Percentiles rank a stretch among this genome's conserved stretches.
These are phyloP conservation scores for Alternaria arborescens DNA, from an alignment of 2,329 filamentous ascomycete species.

Conservation along the genomic window DNA sequence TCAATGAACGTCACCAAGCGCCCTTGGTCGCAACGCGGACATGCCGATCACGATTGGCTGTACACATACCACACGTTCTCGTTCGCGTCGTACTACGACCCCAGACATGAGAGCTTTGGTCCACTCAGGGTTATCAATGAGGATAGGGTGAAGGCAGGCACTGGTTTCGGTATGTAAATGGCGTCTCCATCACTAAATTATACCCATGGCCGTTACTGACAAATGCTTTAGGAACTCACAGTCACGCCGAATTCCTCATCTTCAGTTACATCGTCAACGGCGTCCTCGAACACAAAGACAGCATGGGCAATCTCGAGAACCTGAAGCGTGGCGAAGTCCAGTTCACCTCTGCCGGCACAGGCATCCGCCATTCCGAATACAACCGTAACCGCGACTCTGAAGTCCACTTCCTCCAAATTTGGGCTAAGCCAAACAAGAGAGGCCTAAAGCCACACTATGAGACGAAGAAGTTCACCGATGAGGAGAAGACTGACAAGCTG, in stretches of 20 bases:
- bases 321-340: conserved; percentile 85
- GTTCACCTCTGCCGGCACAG: conserved; percentile 86
- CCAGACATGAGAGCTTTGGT: conserved; percentile 73
- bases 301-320: conserved; percentile 74
- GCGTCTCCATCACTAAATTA: not conserved
- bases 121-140: conserved; percentile 87
- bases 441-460: conserved; percentile 79
- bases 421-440: conserved; percentile 79
- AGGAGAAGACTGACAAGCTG: conserved; percentile 74
- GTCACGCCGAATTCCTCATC: conserved; percentile 87
- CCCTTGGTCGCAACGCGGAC: conserved; percentile 74
- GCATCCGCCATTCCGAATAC: conserved; percentile 81
- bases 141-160: conserved; percentile 77
- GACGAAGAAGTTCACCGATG: conserved; percentile 76
- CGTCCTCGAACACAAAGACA: conserved; percentile 87
- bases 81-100: conserved; percentile 77
- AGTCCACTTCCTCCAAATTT: conserved; percentile 89
- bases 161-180: conserved; percentile 68
- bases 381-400: conserved; percentile 76
- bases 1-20: conserved; percentile 75
- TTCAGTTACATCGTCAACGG: conserved; percentile 87
- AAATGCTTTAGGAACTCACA: conserved; percentile 67
- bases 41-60: conserved; percentile 86
- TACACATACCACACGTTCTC: conserved; percentile 88
- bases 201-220: not conserved